Base-by-base conservation (phyloP, 2,329 filamentous ascomycete genomes). In the Xylaria sp. region DNA sequence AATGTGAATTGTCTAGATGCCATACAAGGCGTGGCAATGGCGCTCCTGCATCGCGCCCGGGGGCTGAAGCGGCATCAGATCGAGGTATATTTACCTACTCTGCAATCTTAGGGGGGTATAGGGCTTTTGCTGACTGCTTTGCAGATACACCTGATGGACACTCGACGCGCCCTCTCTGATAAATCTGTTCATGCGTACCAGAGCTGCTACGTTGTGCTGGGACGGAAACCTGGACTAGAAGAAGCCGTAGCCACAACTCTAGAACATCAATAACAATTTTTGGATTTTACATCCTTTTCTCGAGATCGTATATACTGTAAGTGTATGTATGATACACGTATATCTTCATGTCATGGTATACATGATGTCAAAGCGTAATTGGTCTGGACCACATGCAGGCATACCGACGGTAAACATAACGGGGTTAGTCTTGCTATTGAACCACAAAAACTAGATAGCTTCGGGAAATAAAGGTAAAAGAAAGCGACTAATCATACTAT, bases 171-270 rank as follows among this genome's bases (percentile, higher is more conserved):
- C 36, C 70, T 87, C 4, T 81, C 80, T 6, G 79, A 87, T 73
- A 77, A 78, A 3, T 77, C 77, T 9, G 80, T 85, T 12, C 85
- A 87, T 69, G 80, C 83, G 0, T 87, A 86, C 66, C 77, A 83
- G 68, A 81, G 80, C 30, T 76, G 85, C n/a, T 81, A 83, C 67
- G 82, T 87, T 6, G 83, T 87, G 0, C 83, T 81, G 73, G 85
- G 84, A 9, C 79, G 85, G 30, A 87, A 86, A 70, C 85, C 85
- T 1, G 78, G 77, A 60, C 77, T 75, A 0, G 73, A 77, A 15
- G 82, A 83, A 57, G 63, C 61, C 18, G 30, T 57, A 23, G 46
- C 43, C 18, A 65, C 56, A 23, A 25, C 30, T 36, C 58, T 45
- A 18, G 15, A 46, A n/a, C 28, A 52, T 28, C 34, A 58, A 58